Evolutionary conservation across 805 yeast genomes (phyloP).

Genomic region (Yamadazyma sp.): DNA sequence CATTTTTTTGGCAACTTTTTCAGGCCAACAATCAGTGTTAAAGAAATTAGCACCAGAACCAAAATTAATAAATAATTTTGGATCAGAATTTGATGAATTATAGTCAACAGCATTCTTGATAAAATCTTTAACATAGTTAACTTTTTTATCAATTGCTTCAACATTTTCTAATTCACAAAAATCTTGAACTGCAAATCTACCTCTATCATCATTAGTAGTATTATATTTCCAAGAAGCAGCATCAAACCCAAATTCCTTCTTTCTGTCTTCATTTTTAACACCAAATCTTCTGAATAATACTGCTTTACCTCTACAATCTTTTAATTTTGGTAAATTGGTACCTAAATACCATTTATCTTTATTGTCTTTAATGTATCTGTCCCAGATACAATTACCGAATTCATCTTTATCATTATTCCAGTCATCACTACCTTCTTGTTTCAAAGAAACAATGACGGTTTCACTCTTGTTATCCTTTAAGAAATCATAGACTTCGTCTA

Average conservation of each 20-base stretch:
- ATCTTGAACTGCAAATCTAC: constrained; percentile 65
- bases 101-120: constrained; percentile 51
- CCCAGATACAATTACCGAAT: constrained; percentile 61
- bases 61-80: constrained; percentile 65
- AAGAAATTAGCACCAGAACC: constrained; percentile 73
- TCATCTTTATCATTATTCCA: constrained; percentile 66
- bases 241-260: constrained; percentile 56
- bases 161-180: constrained; percentile 59
- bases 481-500: constrained; percentile 59
- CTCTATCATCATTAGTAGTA: constrained; percentile 63
- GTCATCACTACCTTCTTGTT: constrained; percentile 68
- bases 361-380: constrained; percentile 47
- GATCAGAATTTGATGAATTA: constrained; percentile 40
- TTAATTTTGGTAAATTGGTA: constrained; percentile 52
- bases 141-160: constrained; percentile 55
- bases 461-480: constrained; percentile 53
- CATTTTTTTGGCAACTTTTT: constrained; percentile 55
- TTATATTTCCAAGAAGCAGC: constrained; percentile 68
- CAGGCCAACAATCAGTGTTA: constrained; percentile 73
- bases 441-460: constrained; percentile 62
- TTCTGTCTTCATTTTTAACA: constrained; percentile 44
- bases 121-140: constrained; percentile 53
- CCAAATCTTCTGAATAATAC: constrained; percentile 70
- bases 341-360: constrained; percentile 60
- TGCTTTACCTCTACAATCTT: constrained; percentile 65